Evolutionary conservation across 176 grass and related monocot genomes (phyloP).

Genomic region (Oryza coarctata): DNA sequence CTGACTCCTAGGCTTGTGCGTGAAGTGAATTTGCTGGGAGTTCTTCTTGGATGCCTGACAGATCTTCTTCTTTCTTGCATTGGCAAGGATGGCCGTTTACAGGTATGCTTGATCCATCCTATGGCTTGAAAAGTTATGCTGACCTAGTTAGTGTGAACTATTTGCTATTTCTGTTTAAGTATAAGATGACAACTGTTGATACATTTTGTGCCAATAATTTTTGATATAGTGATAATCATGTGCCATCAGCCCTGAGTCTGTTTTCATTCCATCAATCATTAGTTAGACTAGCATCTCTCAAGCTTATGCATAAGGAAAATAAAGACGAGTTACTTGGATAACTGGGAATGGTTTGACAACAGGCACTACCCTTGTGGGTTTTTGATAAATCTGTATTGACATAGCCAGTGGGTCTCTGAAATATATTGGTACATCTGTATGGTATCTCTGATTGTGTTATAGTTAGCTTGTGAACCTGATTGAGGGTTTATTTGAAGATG

Average conservation of each 20-base stretch:
- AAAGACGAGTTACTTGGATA: background rate
- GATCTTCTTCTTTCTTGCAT: slow-evolving; percentile 74
- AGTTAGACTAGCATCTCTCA: background rate
- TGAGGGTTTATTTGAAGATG: too few relatives aligned
- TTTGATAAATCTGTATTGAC: slow-evolving; percentile 34
- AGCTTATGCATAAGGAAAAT: background rate
- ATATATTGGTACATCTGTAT: background rate
- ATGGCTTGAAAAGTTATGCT: background rate
- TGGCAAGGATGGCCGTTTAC: slow-evolving; percentile 63
- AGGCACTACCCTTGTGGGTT: background rate
- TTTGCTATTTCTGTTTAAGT: background rate
- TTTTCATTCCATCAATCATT: slow-evolving; percentile 7
- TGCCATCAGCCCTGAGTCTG: background rate
- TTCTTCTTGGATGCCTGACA: slow-evolving; percentile 71
- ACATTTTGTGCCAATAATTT: background rate
- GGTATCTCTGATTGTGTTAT: background rate
- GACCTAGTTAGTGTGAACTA: background rate
- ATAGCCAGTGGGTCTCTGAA: background rate
- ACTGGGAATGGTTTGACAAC: slow-evolving; percentile 10
- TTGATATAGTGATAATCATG: background rate
- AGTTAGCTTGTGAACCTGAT: background rate
- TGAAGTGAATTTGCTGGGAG: slow-evolving; percentile 74
- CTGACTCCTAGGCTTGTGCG: slow-evolving; percentile 74
- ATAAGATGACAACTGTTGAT: background rate
- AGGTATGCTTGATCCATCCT: slow-evolving; percentile 53